phyloP scores from a whole-genome alignment of 345 rosid species.

The Cardiospermum halicacabum region DNA sequence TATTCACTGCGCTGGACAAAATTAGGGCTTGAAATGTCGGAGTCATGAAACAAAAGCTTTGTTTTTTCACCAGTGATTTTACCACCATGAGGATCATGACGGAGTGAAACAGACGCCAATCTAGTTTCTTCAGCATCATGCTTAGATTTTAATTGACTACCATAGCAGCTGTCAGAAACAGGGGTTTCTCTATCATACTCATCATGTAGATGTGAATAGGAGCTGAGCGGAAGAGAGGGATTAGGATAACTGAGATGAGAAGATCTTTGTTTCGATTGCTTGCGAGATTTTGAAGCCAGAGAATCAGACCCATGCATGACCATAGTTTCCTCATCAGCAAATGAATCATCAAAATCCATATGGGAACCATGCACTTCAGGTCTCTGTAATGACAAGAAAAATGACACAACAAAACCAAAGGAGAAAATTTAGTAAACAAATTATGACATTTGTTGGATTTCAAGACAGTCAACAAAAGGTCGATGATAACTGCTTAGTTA shows the following conservation, averaged over 20 bases:
- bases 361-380: slow-evolving; percentile 37
- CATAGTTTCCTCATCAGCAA: slow-evolving; percentile 33
- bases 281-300: slow-evolving; percentile 33
- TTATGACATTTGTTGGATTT: not conserved
- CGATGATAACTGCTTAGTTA: not conserved
- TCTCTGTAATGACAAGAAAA: slow-evolving; percentile 37
- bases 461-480: not conserved
- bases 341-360: slow-evolving; percentile 37
- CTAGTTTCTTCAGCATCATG: slow-evolving; percentile 38
- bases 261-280: slow-evolving; percentile 37
- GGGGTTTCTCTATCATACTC: slow-evolving; percentile 39
- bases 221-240: slow-evolving; percentile 31
- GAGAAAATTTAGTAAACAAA: not conserved
- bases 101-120: slow-evolving; percentile 33
- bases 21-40: slow-evolving; percentile 21
- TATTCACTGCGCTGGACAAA: slow-evolving; percentile 35
- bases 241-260: slow-evolving; percentile 29
- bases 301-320: slow-evolving; percentile 36
- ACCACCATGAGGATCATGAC: slow-evolving; percentile 28
- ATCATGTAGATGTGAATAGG: slow-evolving; percentile 34
- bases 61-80: slow-evolving; percentile 27
- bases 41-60: slow-evolving; percentile 29
- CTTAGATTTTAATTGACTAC: slow-evolving; percentile 36
- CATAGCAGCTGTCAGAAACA: slow-evolving; percentile 28
- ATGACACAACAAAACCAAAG: not conserved